phyloP scores from a whole-genome alignment of 371 early-diverging fungal species.

The Batkoa obscura region DNA sequence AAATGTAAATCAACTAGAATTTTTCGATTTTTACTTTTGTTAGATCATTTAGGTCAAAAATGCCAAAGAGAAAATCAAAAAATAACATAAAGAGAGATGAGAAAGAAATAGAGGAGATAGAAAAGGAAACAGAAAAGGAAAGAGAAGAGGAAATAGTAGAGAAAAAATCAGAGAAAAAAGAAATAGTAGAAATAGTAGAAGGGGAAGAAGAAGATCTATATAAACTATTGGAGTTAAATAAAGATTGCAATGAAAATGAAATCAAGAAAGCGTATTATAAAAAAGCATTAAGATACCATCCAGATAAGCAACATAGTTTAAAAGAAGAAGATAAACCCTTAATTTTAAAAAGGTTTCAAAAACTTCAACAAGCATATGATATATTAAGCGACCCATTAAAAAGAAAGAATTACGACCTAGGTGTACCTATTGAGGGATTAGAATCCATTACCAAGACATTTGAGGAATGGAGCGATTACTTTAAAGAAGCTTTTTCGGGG shows the following conservation, averaged over 20 bases:
- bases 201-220: conserved; percentile 1
- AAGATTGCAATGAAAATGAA: conserved; percentile 2
- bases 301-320: conserved; percentile 46
- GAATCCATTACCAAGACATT: conserved; percentile 17
- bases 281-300: conserved; percentile 70
- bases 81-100: too few species aligned
- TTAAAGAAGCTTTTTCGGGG: conserved; percentile 60
- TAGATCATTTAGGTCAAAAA: too few species aligned
- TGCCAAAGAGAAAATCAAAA: too few species aligned
- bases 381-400: conserved; percentile 59
- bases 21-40: too few species aligned
- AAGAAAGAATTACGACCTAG: conserved; percentile 58
- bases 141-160: too few species aligned
- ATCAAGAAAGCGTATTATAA: conserved; percentile 89
- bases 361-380: conserved; percentile 62
- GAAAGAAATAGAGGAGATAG: too few species aligned
- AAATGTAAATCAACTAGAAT: too few species aligned
- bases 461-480: conserved; percentile 65
- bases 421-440: conserved; percentile 25
- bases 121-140: too few species aligned
- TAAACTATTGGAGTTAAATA: neutral
- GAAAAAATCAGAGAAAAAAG: too few species aligned
- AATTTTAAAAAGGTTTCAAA: conserved; percentile 62
- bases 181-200: too few species aligned
- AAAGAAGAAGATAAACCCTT: conserved; percentile 41